These are phyloP conservation scores for Fimicolochytrium jonesii DNA, from an alignment of 192 early-diverging fungal genomes.

Conservation along the genomic window DNA sequence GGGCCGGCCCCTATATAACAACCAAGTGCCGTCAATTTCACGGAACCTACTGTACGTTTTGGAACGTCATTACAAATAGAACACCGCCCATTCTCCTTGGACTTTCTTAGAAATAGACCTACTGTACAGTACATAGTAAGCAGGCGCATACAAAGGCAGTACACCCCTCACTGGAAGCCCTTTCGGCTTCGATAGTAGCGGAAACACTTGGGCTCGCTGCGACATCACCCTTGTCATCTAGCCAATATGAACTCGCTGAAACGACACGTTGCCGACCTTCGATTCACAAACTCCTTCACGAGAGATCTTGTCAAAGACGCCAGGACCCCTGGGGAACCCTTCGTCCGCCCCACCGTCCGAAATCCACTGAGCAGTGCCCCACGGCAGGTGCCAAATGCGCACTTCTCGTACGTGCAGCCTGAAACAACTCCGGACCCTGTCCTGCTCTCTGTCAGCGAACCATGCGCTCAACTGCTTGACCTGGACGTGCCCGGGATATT, in stretches of 20 bases:
- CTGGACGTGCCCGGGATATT: constrained; percentile 1
- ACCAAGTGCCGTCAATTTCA: no score
- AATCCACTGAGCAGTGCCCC: neutral
- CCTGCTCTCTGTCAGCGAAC: constrained; percentile 14
- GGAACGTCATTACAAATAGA: no score
- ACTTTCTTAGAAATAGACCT: no score
- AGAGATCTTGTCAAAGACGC: constrained; percentile 4
- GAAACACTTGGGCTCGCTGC: no score
- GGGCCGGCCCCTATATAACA: no score
- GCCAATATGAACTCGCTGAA: constrained; percentile 10
- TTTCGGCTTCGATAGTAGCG: no score
- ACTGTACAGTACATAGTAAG: no score
- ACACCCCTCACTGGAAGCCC: no score
- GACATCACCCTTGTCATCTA: no score
- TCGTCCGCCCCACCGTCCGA: constrained; percentile 2
- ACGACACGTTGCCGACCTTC: constrained; percentile 5
- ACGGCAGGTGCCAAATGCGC: constrained; percentile 11
- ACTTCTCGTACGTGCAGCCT: constrained; percentile 28
- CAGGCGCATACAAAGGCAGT: no score
- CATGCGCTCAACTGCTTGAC: constrained; percentile 9
- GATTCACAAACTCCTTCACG: constrained; percentile 26
- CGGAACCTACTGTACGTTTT: no score
- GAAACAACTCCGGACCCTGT: constrained; percentile 9
- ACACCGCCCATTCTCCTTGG: no score
- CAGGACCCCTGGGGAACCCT: constrained; percentile 18